Percentiles rank a stretch among this genome's conserved stretches.
These are phyloP conservation scores for Lactarius deliciosus DNA, from an alignment of 768 basidiomycete species.

Conservation along the genomic window DNA sequence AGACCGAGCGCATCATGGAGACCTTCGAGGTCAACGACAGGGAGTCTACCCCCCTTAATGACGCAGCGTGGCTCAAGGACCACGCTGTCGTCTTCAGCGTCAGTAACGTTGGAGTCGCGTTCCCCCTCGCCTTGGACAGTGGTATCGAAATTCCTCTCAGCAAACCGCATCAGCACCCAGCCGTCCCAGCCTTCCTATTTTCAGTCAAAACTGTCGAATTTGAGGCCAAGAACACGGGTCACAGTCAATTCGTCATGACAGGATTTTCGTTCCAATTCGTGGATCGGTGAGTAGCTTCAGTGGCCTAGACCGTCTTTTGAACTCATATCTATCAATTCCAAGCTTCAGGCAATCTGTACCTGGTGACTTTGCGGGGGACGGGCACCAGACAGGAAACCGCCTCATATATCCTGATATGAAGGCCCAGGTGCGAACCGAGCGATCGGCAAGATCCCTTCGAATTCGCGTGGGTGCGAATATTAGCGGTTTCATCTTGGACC, in stretches of 20 bases:
- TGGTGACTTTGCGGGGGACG: conserved; percentile 68
- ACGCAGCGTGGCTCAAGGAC: conserved; percentile 54
- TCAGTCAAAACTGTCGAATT: conserved; percentile 78
- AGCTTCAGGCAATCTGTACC: conserved; percentile 79
- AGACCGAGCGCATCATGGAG: conserved; percentile 67
- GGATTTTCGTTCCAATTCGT: conserved; percentile 86
- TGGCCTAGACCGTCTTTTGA: conserved; percentile 1
- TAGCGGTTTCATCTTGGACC: conserved; percentile 80
- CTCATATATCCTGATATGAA: conserved; percentile 81
- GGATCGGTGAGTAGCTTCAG: conserved; percentile 51
- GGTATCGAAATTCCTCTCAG: conserved; percentile 51
- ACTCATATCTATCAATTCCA: conserved; percentile 16
- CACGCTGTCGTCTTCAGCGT: conserved; percentile 56
- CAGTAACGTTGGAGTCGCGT: conserved; percentile 80
- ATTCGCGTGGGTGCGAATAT: conserved; percentile 68
- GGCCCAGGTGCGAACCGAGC: conserved; percentile 63
- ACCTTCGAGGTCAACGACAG: conserved; percentile 68
- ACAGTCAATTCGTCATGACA: conserved; percentile 70
- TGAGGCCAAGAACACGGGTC: conserved; percentile 69
- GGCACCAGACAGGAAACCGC: conserved; percentile 66
- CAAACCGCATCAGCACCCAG: conserved; percentile 41
- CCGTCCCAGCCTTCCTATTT: conserved; percentile 81
- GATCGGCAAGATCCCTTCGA: conserved; percentile 47
- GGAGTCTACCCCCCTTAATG: conserved; percentile 37
- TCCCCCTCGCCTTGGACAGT: conserved; percentile 71